phyloP scores from a whole-genome alignment of 768 basidiomycete species.

The button mushroom (Agaricus bisporus) region DNA sequence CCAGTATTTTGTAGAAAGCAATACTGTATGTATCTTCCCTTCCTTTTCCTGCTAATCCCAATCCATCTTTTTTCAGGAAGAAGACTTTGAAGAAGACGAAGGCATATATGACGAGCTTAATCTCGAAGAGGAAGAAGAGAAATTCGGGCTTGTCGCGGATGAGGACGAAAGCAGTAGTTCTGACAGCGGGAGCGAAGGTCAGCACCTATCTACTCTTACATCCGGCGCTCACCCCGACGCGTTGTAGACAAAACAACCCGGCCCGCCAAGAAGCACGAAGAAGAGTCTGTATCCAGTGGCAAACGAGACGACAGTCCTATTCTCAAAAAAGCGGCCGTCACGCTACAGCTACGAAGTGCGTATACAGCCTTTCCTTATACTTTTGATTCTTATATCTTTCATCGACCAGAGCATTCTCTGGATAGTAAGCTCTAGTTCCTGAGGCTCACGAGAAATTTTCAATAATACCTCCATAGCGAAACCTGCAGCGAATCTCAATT shows the following conservation, averaged over 20 bases:
- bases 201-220: constrained; percentile 2
- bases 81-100: constrained; percentile 95
- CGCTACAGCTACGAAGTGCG: constrained; percentile 68
- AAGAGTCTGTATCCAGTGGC: constrained; percentile 68
- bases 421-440: constrained; percentile 43
- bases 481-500: constrained; percentile 77
- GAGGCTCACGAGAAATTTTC: constrained; percentile 9
- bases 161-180: constrained; percentile 78
- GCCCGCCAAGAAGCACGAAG: constrained; percentile 74
- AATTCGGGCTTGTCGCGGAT: constrained; percentile 75
- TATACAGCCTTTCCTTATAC: constrained; percentile 14
- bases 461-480: constrained; percentile 38
- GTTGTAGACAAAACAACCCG: constrained; percentile 56
- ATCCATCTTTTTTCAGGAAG: constrained; percentile 53
- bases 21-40: constrained; percentile 59
- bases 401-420: constrained; percentile 54
- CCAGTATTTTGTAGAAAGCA: constrained; percentile 91
- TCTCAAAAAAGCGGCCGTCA: constrained; percentile 66
- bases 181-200: constrained; percentile 70
- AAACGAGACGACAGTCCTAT: constrained; percentile 77
- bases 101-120: constrained; percentile 97
- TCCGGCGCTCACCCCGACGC: neutral
- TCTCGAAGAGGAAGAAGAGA: constrained; percentile 95
- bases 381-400: constrained; percentile 12
- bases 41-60: neutral